Evolutionary conservation across 2,329 filamentous ascomycete species (phyloP).

Genomic region (Aspergillus hortae): DNA sequence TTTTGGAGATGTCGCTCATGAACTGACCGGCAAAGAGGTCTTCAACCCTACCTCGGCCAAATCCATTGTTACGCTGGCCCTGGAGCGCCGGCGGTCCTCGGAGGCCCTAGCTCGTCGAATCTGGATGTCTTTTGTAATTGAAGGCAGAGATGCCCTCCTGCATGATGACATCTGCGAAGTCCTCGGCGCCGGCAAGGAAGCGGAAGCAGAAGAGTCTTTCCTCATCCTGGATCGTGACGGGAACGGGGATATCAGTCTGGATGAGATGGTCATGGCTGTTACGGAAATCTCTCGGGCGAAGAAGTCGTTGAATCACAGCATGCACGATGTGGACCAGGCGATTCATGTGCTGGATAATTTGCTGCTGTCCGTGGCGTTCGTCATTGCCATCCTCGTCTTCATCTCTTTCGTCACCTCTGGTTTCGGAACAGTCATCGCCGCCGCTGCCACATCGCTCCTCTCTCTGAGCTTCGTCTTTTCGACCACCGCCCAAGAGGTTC

Average conservation of each 20-base stretch:
- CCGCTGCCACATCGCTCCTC: slow-evolving; percentile 84
- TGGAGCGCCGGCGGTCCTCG: slow-evolving; percentile 78
- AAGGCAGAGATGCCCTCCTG: slow-evolving; percentile 76
- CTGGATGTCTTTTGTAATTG: slow-evolving; percentile 97
- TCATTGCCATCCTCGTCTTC: slow-evolving; percentile 81
- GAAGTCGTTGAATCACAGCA: slow-evolving; percentile 84
- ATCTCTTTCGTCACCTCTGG: slow-evolving; percentile 84
- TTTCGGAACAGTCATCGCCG: slow-evolving; percentile 81
- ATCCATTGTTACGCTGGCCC: slow-evolving; percentile 80
- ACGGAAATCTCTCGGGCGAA: slow-evolving; percentile 79
- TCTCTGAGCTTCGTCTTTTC: slow-evolving; percentile 97
- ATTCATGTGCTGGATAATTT: slow-evolving; percentile 87
- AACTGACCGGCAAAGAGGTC: slow-evolving; percentile 92
- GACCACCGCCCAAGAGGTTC: slow-evolving; percentile 84
- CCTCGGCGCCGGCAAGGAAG: slow-evolving; percentile 68
- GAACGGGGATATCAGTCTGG: slow-evolving; percentile 91
- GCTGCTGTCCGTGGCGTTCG: slow-evolving; percentile 72
- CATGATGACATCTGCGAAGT: slow-evolving; percentile 84
- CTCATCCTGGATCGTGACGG: slow-evolving; percentile 74
- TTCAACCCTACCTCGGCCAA: slow-evolving; percentile 91
- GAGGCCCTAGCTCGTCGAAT: slow-evolving; percentile 92
- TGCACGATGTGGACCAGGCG: slow-evolving; percentile 96
- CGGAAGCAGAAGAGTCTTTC: slow-evolving; percentile 85
- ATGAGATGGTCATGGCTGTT: slow-evolving; percentile 90
- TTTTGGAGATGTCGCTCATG: slow-evolving; percentile 88